These are phyloP conservation scores for Barnettozyma californica DNA, from an alignment of 805 yeast genomes.

Conservation along the genomic window DNA sequence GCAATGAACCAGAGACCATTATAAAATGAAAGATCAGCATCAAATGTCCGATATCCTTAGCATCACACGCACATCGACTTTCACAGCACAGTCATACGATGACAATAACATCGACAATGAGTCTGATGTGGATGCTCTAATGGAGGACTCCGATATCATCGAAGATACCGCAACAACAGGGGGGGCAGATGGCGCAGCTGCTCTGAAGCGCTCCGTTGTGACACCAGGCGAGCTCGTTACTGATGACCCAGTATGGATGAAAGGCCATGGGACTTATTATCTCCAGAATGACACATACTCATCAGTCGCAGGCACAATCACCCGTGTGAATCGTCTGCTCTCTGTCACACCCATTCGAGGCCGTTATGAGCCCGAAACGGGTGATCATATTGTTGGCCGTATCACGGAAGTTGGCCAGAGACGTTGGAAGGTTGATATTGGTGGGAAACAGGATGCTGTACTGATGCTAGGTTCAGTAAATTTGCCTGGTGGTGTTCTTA, in stretches of 20 bases:
- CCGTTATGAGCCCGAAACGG: conserved; percentile 88
- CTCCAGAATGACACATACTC: conserved; percentile 72
- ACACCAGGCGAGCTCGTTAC: conserved; percentile 98
- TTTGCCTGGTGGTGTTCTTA: conserved; percentile 92
- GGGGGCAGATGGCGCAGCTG: conserved; percentile 14
- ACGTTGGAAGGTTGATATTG: conserved; percentile 96
- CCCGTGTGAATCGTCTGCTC: conserved; percentile 79
- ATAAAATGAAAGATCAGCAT: background rate
- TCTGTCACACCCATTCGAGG: conserved; percentile 85
- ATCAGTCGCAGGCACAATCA: conserved; percentile 87
- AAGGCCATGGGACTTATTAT: conserved; percentile 95
- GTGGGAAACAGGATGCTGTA: conserved; percentile 89
- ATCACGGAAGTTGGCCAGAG: conserved; percentile 90
- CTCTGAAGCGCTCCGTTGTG: conserved; percentile 45
- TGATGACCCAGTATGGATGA: conserved; percentile 95
- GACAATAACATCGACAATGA: conserved; percentile 19
- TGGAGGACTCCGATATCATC: conserved; percentile 3
- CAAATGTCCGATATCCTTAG: conserved; percentile 15
- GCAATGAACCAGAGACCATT: background rate
- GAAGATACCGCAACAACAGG: conserved; percentile 8
- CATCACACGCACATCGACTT: conserved; percentile 16
- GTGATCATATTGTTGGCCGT: conserved; percentile 93
- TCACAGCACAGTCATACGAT: conserved; percentile 9
- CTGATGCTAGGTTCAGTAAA: conserved; percentile 93
- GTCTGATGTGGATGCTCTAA: conserved; percentile 31